Evolutionary conservation across 495 filamentous ascomycete genomes (phyloP).

Genomic region (Penicillium bovifimosum): DNA sequence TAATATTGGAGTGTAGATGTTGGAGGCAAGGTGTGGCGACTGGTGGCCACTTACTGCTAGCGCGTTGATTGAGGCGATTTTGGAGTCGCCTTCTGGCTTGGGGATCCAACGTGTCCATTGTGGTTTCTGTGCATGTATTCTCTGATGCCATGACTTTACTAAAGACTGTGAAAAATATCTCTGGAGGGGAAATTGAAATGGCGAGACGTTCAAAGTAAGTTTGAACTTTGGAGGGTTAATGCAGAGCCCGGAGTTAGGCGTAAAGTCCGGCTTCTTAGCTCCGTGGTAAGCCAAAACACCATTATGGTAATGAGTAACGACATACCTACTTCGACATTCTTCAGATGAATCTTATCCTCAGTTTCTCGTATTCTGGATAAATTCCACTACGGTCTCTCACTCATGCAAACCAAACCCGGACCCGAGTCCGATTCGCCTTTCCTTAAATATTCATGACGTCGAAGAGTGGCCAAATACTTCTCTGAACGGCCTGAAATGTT

Average conservation of each 20-base stretch:
- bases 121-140: neutral
- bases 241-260: conserved; percentile 1
- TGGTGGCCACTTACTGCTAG: conserved; percentile 16
- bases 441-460: neutral
- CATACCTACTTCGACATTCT: no score
- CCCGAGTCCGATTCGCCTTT: neutral
- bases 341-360: no score
- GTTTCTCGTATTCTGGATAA: no score
- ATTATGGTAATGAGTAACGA: no score
- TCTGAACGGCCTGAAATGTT: neutral
- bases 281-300: neutral
- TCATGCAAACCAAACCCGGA: neutral
- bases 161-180: neutral
- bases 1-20: neutral
- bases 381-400: neutral
- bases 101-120: conserved; percentile 6
- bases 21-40: neutral
- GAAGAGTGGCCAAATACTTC: neutral
- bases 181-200: no score
- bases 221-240: no score
- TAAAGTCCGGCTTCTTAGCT: neutral
- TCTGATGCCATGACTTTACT: neutral
- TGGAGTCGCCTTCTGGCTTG: conserved; percentile 15
- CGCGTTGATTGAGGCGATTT: conserved; percentile 25
- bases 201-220: no score